Percentiles rank a stretch among this genome's conserved stretches.
These are phyloP conservation scores for Pistacia integerrima DNA, from an alignment of 345 rosid species.

Conservation along the genomic window DNA sequence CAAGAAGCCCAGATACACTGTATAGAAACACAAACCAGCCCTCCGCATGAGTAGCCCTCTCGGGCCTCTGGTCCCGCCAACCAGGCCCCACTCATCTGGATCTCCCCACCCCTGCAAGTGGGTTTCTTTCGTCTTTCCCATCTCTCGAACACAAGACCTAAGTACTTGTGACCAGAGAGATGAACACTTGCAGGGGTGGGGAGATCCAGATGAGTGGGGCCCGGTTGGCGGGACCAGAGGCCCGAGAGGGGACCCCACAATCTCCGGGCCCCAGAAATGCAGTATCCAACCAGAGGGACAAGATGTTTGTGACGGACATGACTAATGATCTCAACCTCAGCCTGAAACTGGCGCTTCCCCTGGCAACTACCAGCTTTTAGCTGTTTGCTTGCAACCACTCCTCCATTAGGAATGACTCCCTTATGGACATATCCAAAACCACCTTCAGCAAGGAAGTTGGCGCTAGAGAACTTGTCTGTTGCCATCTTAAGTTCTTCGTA, in stretches of 20 bases:
- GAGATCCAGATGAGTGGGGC: constrained; percentile 32
- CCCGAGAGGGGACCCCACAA: no score
- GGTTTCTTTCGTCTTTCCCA: no score
- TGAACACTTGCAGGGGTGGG: no score
- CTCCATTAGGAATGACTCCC: constrained; percentile 60
- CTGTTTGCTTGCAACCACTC: constrained; percentile 58
- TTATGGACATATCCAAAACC: constrained; percentile 80
- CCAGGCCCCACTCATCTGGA: no score
- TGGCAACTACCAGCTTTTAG: constrained; percentile 71
- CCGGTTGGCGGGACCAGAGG: no score
- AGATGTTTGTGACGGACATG: constrained; percentile 73
- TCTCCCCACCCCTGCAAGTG: no score
- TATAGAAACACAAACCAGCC: no score
- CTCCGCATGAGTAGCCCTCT: no score
- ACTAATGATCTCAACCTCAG: constrained; percentile 67
- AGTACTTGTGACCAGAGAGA: no score
- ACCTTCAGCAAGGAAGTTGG: constrained; percentile 69
- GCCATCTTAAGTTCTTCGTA: constrained; percentile 62
- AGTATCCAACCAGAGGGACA: constrained; percentile 70
- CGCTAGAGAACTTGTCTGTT: constrained; percentile 49
- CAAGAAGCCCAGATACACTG: no score
- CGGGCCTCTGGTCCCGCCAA: no score
- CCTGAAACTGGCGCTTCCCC: constrained; percentile 65
- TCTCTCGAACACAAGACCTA: no score
- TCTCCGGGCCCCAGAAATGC: constrained; percentile 53